Evolutionary conservation across 345 rosid species (phyloP), one percentile per base, ranked within the genome.

Genomic region (Microcos paniculata): DNA sequence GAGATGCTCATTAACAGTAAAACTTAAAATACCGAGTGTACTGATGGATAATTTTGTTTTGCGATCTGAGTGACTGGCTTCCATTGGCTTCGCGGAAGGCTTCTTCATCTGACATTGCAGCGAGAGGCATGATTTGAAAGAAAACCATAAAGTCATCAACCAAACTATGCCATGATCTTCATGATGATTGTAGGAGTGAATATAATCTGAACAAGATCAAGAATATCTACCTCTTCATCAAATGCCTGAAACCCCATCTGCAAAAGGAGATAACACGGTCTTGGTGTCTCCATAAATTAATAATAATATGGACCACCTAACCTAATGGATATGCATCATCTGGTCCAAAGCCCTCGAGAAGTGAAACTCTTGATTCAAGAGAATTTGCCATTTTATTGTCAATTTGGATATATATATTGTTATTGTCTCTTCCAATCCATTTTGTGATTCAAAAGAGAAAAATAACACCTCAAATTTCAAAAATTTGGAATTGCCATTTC

Each of bases 271-370:
- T 98, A 91, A 79, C 90, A 84, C 5, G 91, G 94, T 82, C 85
- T 82, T 65, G 96, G 90, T 73, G 97, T 92, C 77, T 91, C 97
- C 92, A 89, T 76, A 84, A 88, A 89, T 76, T n/a, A n/a, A n/a
- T n/a, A n/a, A n/a, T n/a, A n/a, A n/a, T 87, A 79, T 21, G 94
- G 89, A 83, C 86, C 89, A n/a, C n/a, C n/a, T n/a, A n/a, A 75
- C 97, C 98, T 13, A 87, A 77, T 46, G 95, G 97, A 79, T 91
- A 94, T 64, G 86, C 84, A 84, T 92, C 98, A 75, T 92, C 97
- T 68, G 87, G 90, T 55, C 88, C 86, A 89, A 92, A 95, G 7
- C 84, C 93, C 78, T 89, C 78, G 56, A 81, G 76, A 75, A 92
- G 83, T 84, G n/a, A n/a, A n/a, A n/a, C n/a, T n/a, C n/a, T n/a